phyloP scores from a whole-genome alignment of 192 early-diverging fungal species.

The Dissophora ornata region DNA sequence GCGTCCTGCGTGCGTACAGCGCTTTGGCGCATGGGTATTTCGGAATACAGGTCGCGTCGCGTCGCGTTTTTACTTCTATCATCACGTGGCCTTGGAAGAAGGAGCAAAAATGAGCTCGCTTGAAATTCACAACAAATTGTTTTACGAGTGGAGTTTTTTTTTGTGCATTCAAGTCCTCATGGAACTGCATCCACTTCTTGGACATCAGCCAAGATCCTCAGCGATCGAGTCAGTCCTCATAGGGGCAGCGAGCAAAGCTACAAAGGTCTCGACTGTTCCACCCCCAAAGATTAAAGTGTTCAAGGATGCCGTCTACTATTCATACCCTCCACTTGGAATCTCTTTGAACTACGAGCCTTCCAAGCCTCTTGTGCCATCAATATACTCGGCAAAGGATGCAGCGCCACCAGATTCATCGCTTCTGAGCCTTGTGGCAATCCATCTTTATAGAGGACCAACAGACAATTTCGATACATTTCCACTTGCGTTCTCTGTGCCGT shows the following conservation, averaged over 20 bases:
- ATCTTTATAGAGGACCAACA: conserved; percentile 54
- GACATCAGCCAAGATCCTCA: conserved; percentile 10
- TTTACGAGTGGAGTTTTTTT: no score
- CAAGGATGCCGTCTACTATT: conserved; percentile 54
- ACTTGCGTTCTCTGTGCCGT: conserved; percentile 15
- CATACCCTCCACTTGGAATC: conserved; percentile 54
- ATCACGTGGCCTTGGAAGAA: neutral
- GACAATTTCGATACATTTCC: conserved; percentile 58
- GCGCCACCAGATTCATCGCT: conserved; percentile 3
- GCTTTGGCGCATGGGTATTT: no score
- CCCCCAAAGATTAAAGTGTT: conserved; percentile 48
- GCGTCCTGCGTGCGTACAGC: no score
- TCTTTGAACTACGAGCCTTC: conserved; percentile 56
- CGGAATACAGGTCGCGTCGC: no score
- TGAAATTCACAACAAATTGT: no score
- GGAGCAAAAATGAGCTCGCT: no score
- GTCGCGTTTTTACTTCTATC: no score
- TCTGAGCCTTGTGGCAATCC: conserved; percentile 53
- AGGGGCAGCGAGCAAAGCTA: neutral
- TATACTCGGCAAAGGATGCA: neutral
- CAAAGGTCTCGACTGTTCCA: neutral
- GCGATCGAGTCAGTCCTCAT: neutral
- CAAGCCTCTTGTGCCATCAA: conserved; percentile 8
- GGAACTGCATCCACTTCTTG: conserved; percentile 33
- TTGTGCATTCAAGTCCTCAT: conserved; percentile 11